Evolutionary conservation across 208 protist species (phyloP).

Genomic region (Eutreptiella sp.): DNA sequence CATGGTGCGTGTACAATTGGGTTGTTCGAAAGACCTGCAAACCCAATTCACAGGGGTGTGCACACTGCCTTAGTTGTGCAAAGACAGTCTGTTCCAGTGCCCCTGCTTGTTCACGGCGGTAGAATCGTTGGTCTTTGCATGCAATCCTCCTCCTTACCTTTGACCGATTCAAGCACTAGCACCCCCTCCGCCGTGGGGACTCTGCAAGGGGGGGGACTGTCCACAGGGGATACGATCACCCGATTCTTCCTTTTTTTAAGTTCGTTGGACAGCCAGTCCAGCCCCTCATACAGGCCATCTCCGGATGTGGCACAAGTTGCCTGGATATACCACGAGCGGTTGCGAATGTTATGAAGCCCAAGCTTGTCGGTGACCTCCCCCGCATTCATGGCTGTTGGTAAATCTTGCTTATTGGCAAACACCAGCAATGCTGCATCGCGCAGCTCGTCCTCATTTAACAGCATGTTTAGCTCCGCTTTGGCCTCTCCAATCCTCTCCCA

Average conservation of each 20-base stretch:
- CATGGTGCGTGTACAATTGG: no score
- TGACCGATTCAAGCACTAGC: no score
- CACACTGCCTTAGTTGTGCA: no score
- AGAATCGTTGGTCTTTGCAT: no score
- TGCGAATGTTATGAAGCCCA: slow-evolving; percentile 77
- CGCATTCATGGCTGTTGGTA: slow-evolving; percentile 93
- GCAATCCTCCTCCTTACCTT: no score
- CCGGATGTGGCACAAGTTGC: slow-evolving; percentile 75
- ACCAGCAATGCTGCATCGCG: slow-evolving; percentile 89
- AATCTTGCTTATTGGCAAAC: slow-evolving; percentile 99
- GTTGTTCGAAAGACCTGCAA: no score
- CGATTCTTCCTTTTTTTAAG: slow-evolving; percentile 72
- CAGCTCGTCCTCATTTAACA: slow-evolving; percentile 95
- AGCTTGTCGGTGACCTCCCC: slow-evolving; percentile 93
- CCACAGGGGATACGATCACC: no score
- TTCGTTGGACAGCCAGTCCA: slow-evolving; percentile 78
- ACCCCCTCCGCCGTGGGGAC: no score
- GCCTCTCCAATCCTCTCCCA: slow-evolving; percentile 79
- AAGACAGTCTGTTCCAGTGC: no score
- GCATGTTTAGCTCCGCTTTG: slow-evolving; percentile 82
- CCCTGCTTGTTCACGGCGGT: no score
- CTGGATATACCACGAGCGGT: slow-evolving; percentile 87
- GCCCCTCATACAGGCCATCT: slow-evolving; percentile 81
- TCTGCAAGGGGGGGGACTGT: no score
- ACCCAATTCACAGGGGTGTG: no score